These are phyloP conservation scores for Backusella tuberculispora DNA, from an alignment of 192 early-diverging fungal species.

Conservation along the genomic window DNA sequence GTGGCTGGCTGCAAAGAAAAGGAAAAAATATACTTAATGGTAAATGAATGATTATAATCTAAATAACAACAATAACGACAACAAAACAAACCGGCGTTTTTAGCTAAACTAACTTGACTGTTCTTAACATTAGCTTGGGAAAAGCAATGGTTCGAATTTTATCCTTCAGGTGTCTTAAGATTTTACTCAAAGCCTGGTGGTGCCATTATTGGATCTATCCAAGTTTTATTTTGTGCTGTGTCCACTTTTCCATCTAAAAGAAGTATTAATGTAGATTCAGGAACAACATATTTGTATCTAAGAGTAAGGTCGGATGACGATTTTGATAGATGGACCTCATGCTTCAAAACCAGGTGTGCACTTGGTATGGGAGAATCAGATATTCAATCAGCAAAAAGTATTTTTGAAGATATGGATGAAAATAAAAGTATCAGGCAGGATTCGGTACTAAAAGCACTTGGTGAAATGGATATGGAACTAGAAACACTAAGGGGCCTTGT, in stretches of 20 bases:
- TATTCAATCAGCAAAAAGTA: background rate
- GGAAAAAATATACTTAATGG: background rate
- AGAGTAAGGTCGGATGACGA: background rate
- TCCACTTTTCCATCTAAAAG: slow-evolving; percentile 1
- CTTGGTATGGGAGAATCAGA: background rate
- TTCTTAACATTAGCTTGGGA: background rate
- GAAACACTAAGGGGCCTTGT: background rate
- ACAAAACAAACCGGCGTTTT: background rate
- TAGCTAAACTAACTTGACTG: background rate
- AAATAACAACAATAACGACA: background rate
- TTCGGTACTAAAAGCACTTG: background rate
- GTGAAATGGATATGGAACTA: background rate
- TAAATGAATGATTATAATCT: background rate
- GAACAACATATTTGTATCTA: background rate
- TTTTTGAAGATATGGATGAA: background rate
- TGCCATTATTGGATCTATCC: background rate
- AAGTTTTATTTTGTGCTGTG: background rate
- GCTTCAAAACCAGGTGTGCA: background rate
- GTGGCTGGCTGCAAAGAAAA: slow-evolving; percentile 1
- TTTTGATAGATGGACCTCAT: background rate
- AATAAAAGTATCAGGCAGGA: background rate
- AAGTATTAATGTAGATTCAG: background rate
- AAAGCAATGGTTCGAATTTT: background rate
- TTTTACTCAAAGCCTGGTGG: background rate
- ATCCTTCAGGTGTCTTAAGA: background rate